A percentile compares a stretch with the other conserved stretches of the same genome.
Conservation (phyloP, 176 grass and related monocot genomes). For the Ensete glaucum region DNA sequence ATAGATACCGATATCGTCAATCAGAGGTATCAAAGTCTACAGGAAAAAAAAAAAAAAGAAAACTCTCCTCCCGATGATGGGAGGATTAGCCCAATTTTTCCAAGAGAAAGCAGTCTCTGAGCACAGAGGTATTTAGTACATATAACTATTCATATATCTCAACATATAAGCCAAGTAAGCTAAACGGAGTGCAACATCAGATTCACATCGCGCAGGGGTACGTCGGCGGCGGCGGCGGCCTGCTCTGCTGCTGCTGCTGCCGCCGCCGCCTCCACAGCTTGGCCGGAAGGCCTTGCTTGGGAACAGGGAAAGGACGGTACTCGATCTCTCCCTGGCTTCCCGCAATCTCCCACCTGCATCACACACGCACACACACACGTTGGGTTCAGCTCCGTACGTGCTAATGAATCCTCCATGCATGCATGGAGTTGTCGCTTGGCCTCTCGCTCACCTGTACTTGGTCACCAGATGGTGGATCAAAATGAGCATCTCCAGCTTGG, state of each 20-base stretch:
- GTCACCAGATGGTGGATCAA: slow-evolving; percentile 89
- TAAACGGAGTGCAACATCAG: no score
- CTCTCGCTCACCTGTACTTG: slow-evolving; percentile 46
- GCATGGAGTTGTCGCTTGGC: neutral
- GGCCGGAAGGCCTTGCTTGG: slow-evolving; percentile 54
- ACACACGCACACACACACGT: slow-evolving; percentile 9
- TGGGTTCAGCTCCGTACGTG: neutral
- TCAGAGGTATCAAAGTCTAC: no score
- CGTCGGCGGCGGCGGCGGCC: neutral
- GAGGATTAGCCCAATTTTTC: no score
- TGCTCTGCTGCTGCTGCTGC: neutral
- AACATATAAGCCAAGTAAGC: no score
- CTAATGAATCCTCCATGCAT: neutral
- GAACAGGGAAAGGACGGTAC: slow-evolving; percentile 93
- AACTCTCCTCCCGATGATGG: no score
- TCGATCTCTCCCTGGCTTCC: slow-evolving; percentile 50
- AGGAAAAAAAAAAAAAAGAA: no score
- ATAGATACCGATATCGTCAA: no score
- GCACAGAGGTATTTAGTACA: no score
- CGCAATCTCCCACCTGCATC: slow-evolving; percentile 58
- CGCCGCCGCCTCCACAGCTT: slow-evolving; percentile 33
- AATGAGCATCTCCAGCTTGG: slow-evolving; percentile 86
- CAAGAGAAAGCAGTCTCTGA: no score
- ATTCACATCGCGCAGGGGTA: no score
- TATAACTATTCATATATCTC: no score